phyloP scores from a whole-genome alignment of 23 red algal genomes.

The Pyropia haitanensis region DNA sequence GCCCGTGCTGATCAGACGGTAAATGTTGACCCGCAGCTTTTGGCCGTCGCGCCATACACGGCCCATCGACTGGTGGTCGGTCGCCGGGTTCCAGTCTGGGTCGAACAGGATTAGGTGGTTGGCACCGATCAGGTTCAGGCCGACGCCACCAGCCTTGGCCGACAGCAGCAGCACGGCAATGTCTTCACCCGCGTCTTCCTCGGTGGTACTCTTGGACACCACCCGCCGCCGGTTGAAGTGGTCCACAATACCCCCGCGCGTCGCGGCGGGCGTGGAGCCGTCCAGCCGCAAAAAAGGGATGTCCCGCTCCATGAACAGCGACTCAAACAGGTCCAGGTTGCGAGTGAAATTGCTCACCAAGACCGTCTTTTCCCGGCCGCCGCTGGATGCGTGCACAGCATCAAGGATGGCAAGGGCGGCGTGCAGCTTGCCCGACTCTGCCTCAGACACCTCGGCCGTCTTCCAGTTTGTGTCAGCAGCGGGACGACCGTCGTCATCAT shows the following conservation, averaged over 20 bases:
- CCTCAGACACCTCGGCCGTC: constrained; percentile 7
- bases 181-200: not conserved
- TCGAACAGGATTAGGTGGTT: constrained; percentile 92
- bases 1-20: constrained; percentile 61
- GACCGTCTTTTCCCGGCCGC: constrained; percentile 25
- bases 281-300: constrained; percentile 74
- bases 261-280: constrained; percentile 56
- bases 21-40: constrained; percentile 74
- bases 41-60: constrained; percentile 93
- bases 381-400: constrained; percentile 22
- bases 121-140: constrained; percentile 90
- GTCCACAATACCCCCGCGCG: constrained; percentile 60
- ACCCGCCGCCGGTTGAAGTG: constrained; percentile 49
- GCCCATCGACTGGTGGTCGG: constrained; percentile 81
- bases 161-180: constrained; percentile 64
- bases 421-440: constrained; percentile 40
- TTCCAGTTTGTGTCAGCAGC: not conserved
- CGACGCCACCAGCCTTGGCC: constrained; percentile 80
- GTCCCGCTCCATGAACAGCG: constrained; percentile 12
- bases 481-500: not conserved
- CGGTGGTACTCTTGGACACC: not conserved
- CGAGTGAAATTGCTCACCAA: constrained; percentile 64
- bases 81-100: constrained; percentile 95
- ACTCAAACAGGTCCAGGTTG: constrained; percentile 54
- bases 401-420: constrained; percentile 19